Percentiles rank a stretch among this genome's conserved stretches.
These are phyloP conservation scores for Botrytis pseudocinerea DNA, from an alignment of 2,329 filamentous ascomycete genomes.

Conservation along the genomic window DNA sequence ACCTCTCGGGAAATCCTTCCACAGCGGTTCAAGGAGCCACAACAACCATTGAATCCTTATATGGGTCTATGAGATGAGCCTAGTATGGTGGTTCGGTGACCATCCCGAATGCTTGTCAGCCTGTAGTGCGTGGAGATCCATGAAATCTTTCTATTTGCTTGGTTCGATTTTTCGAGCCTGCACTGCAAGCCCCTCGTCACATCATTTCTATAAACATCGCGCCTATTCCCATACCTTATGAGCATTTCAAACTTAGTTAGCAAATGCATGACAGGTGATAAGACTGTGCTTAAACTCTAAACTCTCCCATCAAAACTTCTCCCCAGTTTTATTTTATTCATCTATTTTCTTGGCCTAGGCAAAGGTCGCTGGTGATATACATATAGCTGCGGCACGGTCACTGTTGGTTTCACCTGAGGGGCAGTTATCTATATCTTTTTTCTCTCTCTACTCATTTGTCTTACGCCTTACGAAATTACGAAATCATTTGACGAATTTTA, in stretches of 20 bases:
- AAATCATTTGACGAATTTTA: slow-evolving; percentile 4
- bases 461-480: slow-evolving; percentile 18
- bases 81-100: slow-evolving; percentile 8
- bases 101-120: slow-evolving; percentile 13
- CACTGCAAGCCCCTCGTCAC: slow-evolving; percentile 19
- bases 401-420: not conserved
- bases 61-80: slow-evolving; percentile 19
- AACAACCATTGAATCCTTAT: slow-evolving; percentile 19
- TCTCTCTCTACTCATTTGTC: not conserved
- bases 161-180: not conserved
- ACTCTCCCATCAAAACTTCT: not conserved
- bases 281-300: slow-evolving; percentile 15
- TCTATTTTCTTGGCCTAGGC: slow-evolving; percentile 6
- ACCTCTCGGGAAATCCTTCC: slow-evolving; percentile 14
- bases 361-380: slow-evolving; percentile 6
- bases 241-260: slow-evolving; percentile 3
- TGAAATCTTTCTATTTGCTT: slow-evolving; percentile 1
- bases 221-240: slow-evolving; percentile 14
- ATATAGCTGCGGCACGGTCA: slow-evolving; percentile 18
- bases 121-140: slow-evolving; percentile 1
- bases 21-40: slow-evolving; percentile 21
- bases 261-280: slow-evolving; percentile 14
- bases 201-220: slow-evolving; percentile 23
- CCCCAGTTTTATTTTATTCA: not conserved
- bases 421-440: not conserved